Base-by-base conservation (phyloP, 305 asterid genomes). In the Fraxinus angustifolia region DNA sequence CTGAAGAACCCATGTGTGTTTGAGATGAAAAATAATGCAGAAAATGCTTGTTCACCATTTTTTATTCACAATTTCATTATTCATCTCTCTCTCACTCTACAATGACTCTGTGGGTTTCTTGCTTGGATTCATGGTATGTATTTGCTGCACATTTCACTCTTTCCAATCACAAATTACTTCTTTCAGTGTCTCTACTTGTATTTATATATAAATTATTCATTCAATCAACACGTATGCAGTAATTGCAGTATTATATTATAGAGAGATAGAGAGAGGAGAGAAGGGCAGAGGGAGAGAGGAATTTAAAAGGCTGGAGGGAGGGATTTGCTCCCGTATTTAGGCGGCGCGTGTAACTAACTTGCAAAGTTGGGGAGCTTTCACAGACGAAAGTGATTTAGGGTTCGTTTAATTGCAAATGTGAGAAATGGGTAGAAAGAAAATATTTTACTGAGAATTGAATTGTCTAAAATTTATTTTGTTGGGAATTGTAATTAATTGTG, bases 1-100 rank as follows among this genome's bases (percentile, higher is more conserved):
- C 83, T 84, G 87, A 88, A 86, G 91, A 85, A 87, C 87, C 94
- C 94, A 91, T 90, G 97, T 90, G 97, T 91, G 8, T 73, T 80
- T 70, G 85, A 84, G 88, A 86, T 83, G 82, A 80, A 87, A 86
- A 81, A 83, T 83, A 85, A 65, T 84, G 85, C 78, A 78, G 83
- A 88, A 86, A 81, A 83, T 76, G 84, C 62, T 78, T 79, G 81
- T 67, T 16, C 34, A 67, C 60, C 56, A 68, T 36, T 73, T 38
- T 42, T 73, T 40, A 80, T 30, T 70, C 14, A 30, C 56, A 40
- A 68, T 36, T 60, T 78, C 76, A 21, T 77, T 33, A 23, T 35
- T 19, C 34, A 45, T 62, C 53, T 79, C 78, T 34, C 65, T 48
- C 28, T 38, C 48, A 8, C 48, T 79, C 28, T 34, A 84, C 68